A percentile compares a stretch with the other conserved stretches of the same genome.
Evolutionary conservation across 768 basidiomycete genomes (phyloP).

Genomic region (Russula griseocarnosa): DNA sequence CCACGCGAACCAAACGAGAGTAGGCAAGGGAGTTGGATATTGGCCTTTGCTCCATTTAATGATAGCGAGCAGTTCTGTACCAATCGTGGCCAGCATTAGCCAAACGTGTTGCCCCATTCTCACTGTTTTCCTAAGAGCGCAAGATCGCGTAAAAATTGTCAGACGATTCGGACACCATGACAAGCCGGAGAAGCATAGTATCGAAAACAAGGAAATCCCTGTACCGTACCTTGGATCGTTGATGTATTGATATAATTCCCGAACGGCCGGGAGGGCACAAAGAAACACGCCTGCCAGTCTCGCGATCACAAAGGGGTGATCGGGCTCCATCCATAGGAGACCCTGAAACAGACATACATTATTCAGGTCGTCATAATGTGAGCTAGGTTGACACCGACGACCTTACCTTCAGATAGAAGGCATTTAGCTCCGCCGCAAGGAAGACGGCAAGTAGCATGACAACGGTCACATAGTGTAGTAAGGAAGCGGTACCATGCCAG

Average conservation of each 20-base stretch:
- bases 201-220: conserved; percentile 3
- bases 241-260: conserved; percentile 81
- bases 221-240: conserved; percentile 68
- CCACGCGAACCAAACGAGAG: conserved; percentile 63
- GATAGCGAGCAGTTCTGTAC: conserved; percentile 77
- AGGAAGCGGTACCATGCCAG: conserved; percentile 75
- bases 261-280: conserved; percentile 80
- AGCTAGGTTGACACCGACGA: conserved; percentile 5
- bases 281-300: conserved; percentile 72
- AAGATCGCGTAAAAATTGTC: conserved; percentile 25
- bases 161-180: conserved; percentile 14
- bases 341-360: conserved; percentile 36
- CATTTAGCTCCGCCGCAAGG: conserved; percentile 79
- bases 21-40: conserved; percentile 62
- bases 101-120: conserved; percentile 89
- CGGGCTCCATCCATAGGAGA: conserved; percentile 85
- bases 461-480: conserved; percentile 70
- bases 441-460: conserved; percentile 74
- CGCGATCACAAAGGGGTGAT: conserved; percentile 78
- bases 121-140: conserved; percentile 57
- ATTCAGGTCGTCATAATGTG: neutral
- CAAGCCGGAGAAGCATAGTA: conserved; percentile 9
- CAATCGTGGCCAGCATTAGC: conserved; percentile 80
- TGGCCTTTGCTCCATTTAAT: conserved; percentile 77
- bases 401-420: conserved; percentile 80